These are phyloP conservation scores for Erodium trifolium DNA, from an alignment of 441 rosid genomes.

Conservation along the genomic window DNA sequence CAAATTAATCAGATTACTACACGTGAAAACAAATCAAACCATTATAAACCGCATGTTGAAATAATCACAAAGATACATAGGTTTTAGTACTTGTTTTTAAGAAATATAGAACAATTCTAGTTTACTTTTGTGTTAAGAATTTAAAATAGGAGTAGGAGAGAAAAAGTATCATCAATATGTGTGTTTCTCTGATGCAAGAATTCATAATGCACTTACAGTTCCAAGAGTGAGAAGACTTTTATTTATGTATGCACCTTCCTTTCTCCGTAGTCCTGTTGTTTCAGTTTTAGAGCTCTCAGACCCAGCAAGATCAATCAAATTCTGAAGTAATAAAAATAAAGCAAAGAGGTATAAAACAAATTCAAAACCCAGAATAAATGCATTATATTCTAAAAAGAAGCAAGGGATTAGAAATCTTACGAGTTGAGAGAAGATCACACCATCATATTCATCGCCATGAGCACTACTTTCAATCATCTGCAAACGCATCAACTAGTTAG, in stretches of 20 bases:
- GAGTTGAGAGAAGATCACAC: slow-evolving; percentile 97
- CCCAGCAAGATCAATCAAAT: slow-evolving; percentile 98
- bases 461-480: slow-evolving; percentile 99
- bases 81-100: not conserved
- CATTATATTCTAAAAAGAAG: not conserved
- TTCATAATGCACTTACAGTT: slow-evolving; percentile 54
- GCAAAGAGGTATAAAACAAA: slow-evolving; percentile 18
- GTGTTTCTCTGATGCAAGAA: not conserved
- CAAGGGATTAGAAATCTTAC: slow-evolving; percentile 36
- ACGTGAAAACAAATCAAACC: not conserved
- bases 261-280: slow-evolving; percentile 94
- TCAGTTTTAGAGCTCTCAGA: slow-evolving; percentile 99
- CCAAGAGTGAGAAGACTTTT: slow-evolving; percentile 99
- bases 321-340: slow-evolving; percentile 31
- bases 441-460: slow-evolving; percentile 91
- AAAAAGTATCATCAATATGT: not conserved
- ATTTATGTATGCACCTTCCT: slow-evolving; percentile 98
- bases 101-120: not conserved
- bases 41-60: not conserved
- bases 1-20: not conserved
- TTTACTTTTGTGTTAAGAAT: not conserved
- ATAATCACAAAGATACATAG: not conserved
- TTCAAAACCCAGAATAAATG: not conserved
- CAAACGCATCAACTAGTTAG: slow-evolving; percentile 22
- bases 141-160: not conserved